Evolutionary conservation across 805 yeast genomes (phyloP).

Genomic region (Myxozyma monticola): DNA sequence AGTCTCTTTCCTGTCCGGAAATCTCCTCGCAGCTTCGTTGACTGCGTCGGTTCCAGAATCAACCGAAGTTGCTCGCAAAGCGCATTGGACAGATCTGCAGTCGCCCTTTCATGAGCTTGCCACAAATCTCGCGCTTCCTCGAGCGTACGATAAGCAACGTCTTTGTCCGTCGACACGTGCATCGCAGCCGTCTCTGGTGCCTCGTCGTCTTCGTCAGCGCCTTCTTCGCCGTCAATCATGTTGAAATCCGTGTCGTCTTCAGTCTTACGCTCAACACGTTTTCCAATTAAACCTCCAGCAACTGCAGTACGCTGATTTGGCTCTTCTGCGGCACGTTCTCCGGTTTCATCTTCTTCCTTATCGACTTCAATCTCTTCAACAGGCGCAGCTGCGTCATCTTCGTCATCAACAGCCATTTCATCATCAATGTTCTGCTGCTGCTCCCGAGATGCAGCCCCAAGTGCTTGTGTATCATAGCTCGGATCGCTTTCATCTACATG

Average conservation of each 20-base stretch:
- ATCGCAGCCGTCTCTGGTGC: slow-evolving; percentile 15
- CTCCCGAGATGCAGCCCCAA: slow-evolving; percentile 84
- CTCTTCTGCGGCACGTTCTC: slow-evolving; percentile 37
- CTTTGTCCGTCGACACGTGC: slow-evolving; percentile 9
- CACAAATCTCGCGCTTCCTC: slow-evolving; percentile 77
- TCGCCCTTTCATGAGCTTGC: slow-evolving; percentile 79
- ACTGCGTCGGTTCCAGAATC: slow-evolving; percentile 90
- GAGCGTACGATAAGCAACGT: slow-evolving; percentile 43
- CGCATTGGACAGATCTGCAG: slow-evolving; percentile 82
- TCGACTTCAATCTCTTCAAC: slow-evolving; percentile 40
- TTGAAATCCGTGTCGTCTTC: slow-evolving; percentile 32
- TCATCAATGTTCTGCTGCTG: slow-evolving; percentile 68
- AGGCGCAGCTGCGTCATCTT: slow-evolving; percentile 17
- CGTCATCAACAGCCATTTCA: slow-evolving; percentile 81
- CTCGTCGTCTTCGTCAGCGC: slow-evolving; percentile 36
- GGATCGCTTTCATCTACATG: slow-evolving; percentile 27
- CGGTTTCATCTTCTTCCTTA: slow-evolving; percentile 38
- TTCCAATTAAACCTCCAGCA: slow-evolving; percentile 54
- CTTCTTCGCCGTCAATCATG: slow-evolving; percentile 43
- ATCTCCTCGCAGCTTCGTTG: slow-evolving; percentile 94
- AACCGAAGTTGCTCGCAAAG: slow-evolving; percentile 90
- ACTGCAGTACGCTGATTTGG: slow-evolving; percentile 53
- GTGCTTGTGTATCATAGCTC: slow-evolving; percentile 80
- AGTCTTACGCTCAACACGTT: slow-evolving; percentile 38
- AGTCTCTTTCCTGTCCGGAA: slow-evolving; percentile 95